Evolutionary conservation across 2,329 filamentous ascomycete genomes (phyloP), one percentile per base, ranked within the genome.

Genomic region (Sporothrix phasma): DNA sequence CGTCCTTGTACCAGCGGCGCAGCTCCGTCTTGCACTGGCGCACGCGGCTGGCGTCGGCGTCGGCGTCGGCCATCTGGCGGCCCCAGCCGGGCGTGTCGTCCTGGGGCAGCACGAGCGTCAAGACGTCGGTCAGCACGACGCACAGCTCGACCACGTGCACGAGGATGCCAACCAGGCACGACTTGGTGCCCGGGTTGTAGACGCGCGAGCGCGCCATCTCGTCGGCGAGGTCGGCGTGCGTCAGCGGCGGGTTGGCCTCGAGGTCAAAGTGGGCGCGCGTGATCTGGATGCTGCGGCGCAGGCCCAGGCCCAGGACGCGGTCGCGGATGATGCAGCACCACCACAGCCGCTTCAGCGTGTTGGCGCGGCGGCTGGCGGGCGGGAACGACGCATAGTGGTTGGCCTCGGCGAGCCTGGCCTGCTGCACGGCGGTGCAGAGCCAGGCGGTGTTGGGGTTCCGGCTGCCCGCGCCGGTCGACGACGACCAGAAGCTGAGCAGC

Each of bases 281-380:
- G 63, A 83, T 77, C 65, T 82, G 80, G n/a, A 80, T 74, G 46
- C 76, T 76, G 11, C 80, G 75, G n/a, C 80, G 76, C 66, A 82
- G 75, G 3, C 80, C 77, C 8, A 84, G 73, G 3, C 77, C 75
- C 29, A 83, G 67, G 19, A 80, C 78, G 45, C 80, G 76, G 69
- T 83, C 81, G 11, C 81, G 78, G 5, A 83, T 73, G 46, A 83
- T 73, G 65, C 80, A 81, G 64, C 79, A 80, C 80, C 81, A 83
- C 80, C 80, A 83, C 7, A 84, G 70, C 1, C 80, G 74, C 70
- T 82, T 83, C 37, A 79, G 74, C 7, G 75, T 45, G 34, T 66
- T 66, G 58, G 64, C 67, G 72, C 66, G 76, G 74, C 63, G 76
- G 46, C 26, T 15, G 17, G 61, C 53, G 24, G 61, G 41, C 31